phyloP scores from a whole-genome alignment of 805 yeast genomes.

The Hyphopichia homilentoma region DNA sequence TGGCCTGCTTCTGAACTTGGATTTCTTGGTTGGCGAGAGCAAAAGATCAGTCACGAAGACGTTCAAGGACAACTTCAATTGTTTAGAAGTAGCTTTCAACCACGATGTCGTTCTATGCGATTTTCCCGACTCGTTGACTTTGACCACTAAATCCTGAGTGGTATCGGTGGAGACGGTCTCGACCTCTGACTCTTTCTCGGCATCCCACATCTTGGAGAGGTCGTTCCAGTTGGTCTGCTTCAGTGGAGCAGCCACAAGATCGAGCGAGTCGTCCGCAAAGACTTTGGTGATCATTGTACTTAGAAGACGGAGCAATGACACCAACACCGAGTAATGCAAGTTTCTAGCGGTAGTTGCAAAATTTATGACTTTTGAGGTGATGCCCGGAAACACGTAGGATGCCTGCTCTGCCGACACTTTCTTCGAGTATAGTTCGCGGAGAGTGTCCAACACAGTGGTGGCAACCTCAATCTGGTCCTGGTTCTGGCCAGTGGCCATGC shows the following conservation, averaged over 20 bases:
- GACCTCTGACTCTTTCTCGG: constrained; percentile 12
- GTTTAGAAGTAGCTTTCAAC: constrained; percentile 36
- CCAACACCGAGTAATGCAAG: constrained; percentile 19
- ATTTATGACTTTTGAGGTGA: constrained; percentile 28
- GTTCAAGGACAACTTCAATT: constrained; percentile 30
- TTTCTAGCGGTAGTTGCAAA: constrained; percentile 18
- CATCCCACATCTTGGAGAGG: too few species aligned
- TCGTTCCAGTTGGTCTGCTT: constrained; percentile 11
- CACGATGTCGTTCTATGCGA: constrained; percentile 24
- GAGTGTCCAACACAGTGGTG: constrained; percentile 8
- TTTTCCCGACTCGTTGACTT: not conserved
- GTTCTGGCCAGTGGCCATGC: constrained; percentile 4
- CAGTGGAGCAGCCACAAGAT: constrained; percentile 3
- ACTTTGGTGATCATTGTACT: constrained; percentile 20
- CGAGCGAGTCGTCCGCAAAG: constrained; percentile 23
- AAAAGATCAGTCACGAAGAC: constrained; percentile 28
- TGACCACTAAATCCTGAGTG: not conserved
- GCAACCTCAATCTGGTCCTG: constrained; percentile 15
- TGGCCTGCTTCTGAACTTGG: constrained; percentile 20
- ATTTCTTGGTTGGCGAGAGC: constrained; percentile 12
- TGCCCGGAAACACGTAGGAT: constrained; percentile 39
- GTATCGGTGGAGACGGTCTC: not conserved
- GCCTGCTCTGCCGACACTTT: constrained; percentile 26
- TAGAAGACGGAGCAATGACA: constrained; percentile 19
- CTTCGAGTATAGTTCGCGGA: constrained; percentile 11